phyloP scores from a whole-genome alignment of 306 rosid genomes.

The Gillenia trifoliata region DNA sequence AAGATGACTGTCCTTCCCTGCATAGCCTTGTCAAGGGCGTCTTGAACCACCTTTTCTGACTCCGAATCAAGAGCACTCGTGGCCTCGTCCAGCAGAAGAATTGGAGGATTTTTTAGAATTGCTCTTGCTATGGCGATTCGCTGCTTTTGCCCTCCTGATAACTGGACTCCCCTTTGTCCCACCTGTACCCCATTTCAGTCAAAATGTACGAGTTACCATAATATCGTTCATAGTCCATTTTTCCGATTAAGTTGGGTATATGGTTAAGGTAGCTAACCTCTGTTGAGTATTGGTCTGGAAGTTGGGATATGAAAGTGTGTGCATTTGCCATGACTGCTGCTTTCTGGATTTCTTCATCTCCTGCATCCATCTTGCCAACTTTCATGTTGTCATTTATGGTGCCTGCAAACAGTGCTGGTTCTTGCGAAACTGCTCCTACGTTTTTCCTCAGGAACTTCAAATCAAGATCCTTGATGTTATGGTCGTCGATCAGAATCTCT shows the following conservation, averaged over 20 bases:
- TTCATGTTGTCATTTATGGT: constrained; percentile 69
- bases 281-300: constrained; percentile 70
- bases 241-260: not conserved
- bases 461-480: constrained; percentile 60
- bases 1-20: constrained; percentile 71
- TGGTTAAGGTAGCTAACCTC: constrained; percentile 42
- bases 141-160: constrained; percentile 93
- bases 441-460: constrained; percentile 68
- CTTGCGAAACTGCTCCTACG: constrained; percentile 77
- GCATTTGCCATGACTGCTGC: constrained; percentile 82
- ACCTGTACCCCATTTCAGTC: constrained; percentile 34
- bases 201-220: not conserved
- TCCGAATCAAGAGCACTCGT: constrained; percentile 89
- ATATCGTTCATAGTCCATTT: not conserved
- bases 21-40: constrained; percentile 77
- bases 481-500: constrained; percentile 55
- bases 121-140: constrained; percentile 91
- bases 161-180: constrained; percentile 79
- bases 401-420: constrained; percentile 70
- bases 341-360: constrained; percentile 53
- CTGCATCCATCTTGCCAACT: constrained; percentile 67
- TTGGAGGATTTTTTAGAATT: constrained; percentile 71
- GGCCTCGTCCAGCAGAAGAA: constrained; percentile 86
- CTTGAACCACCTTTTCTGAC: constrained; percentile 80
- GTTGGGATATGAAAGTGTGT: constrained; percentile 62